Base-by-base conservation (phyloP, 1,139 yeast species). In the Schizosaccharomyces versatilis region DNA sequence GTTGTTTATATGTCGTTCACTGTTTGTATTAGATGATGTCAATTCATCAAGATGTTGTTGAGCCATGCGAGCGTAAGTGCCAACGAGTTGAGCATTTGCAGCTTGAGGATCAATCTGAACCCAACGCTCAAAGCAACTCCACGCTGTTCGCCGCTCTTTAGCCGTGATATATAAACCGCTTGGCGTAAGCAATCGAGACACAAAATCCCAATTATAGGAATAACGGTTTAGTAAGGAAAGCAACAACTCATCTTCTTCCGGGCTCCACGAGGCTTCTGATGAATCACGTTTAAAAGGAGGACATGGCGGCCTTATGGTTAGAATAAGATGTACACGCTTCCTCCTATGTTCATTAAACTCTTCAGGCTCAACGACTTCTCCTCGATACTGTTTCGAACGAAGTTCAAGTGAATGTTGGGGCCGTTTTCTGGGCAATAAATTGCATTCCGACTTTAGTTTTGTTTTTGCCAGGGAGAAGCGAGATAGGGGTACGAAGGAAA, bases 61-160 rank as follows among this genome's bases (percentile, higher is more conserved):
- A 0, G 97, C 96, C 59, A 75, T 78, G 57, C 78, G 77, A 0
- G 96, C 85, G 62, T 84, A 78, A 10, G 81, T 77, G 0, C 98
- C 98, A 62, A 84, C 81, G 78, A 90, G 77, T 62, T 51, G 39
- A 32, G 51, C 59, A 41, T 53, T 54, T 7, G 39, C 47, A 19
- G 59, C 55, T 17, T 51, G 80, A 57, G 90, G 96, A 62, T 85
- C 86, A 59, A 93, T 72, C 68, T 90, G 98, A 59, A 86, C 82
- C 71, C 93, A 90, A 60, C 98, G 72, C 67, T 90, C 98, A 70
- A 90, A 90, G 65, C 97, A 90, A 65, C 88, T 97, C 98, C 98
- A 90, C 0, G 98, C 94, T 0, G 97, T 90, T 63, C 98, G 75
- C 62, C 97, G 75, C 66, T 90, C 97, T 57, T 86, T 84, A 61